Conservation (phyloP, 441 rosid genomes). For the Eutrema salsugineum region DNA sequence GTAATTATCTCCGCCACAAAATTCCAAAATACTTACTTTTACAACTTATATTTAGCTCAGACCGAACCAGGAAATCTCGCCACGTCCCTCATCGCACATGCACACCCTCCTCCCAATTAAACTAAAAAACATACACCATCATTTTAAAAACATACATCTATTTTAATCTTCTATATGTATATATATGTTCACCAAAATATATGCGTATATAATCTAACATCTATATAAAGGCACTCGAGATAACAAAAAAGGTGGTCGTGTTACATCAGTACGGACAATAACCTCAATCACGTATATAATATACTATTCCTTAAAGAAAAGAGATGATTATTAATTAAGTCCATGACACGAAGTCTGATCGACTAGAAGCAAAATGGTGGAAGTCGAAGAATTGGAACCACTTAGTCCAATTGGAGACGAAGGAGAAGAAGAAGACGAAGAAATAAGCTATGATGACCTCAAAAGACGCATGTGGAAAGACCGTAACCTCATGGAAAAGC, state of each 20-base stretch:
- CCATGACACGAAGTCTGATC: neutral
- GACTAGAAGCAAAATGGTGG: conserved; percentile 14
- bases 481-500: conserved; percentile 38
- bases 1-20: conserved; percentile 10
- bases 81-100: neutral
- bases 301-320: neutral
- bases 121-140: neutral
- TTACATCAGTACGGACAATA: conserved; percentile 7
- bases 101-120: neutral
- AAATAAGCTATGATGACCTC: conserved; percentile 45
- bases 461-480: conserved; percentile 68
- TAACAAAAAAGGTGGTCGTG: neutral
- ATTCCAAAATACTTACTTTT: neutral
- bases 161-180: neutral
- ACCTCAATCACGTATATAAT: neutral
- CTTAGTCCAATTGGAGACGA: neutral
- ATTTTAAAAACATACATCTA: neutral
- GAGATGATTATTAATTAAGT: neutral
- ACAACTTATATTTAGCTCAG: neutral
- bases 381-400: conserved; percentile 18
- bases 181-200: too few species aligned
- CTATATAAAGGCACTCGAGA: neutral
- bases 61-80: neutral
- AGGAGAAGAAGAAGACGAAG: conserved; percentile 14
- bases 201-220: neutral